These are phyloP conservation scores for Globisporangium nodosum DNA, from an alignment of 352 stramenopile species.

Conservation along the genomic window DNA sequence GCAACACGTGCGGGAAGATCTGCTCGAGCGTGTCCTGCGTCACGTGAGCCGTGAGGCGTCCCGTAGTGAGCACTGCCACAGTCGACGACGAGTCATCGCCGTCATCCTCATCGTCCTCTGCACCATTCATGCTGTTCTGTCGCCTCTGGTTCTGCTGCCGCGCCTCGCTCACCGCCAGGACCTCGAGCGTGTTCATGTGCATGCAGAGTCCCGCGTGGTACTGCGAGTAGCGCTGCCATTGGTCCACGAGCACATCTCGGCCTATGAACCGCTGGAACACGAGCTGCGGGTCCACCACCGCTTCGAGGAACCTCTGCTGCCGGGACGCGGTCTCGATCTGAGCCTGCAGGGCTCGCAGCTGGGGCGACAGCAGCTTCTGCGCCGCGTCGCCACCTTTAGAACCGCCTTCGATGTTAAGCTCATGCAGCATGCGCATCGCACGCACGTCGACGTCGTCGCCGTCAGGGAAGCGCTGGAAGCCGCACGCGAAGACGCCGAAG, in stretches of 20 bases:
- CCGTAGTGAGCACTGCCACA: constrained; percentile 3
- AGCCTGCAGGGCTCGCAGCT: neutral
- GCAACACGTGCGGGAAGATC: constrained; percentile 13
- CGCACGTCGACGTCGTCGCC: neutral
- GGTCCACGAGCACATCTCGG: constrained; percentile 14
- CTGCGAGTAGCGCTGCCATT: constrained; percentile 17
- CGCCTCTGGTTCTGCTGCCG: no score
- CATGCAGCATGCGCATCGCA: neutral
- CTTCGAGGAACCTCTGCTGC: constrained; percentile 14
- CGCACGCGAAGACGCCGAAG: constrained; percentile 17
- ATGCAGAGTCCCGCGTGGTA: constrained; percentile 13
- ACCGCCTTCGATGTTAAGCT: neutral
- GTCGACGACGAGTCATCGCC: neutral
- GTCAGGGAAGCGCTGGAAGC: constrained; percentile 8
- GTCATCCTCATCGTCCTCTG: neutral
- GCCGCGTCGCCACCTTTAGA: neutral
- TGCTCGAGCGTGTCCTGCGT: constrained; percentile 13
- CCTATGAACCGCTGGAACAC: constrained; percentile 7
- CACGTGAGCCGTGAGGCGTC: constrained; percentile 12
- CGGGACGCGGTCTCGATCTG: constrained; percentile 4
- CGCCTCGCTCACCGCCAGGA: neutral
- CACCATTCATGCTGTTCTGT: no score
- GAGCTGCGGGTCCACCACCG: constrained; percentile 10
- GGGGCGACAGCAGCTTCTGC: neutral
- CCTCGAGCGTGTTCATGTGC: constrained; percentile 5